Evolutionary conservation across 257 asterid species (phyloP), one percentile per base, ranked within the genome.

Genomic region (Mitragyna speciosa): DNA sequence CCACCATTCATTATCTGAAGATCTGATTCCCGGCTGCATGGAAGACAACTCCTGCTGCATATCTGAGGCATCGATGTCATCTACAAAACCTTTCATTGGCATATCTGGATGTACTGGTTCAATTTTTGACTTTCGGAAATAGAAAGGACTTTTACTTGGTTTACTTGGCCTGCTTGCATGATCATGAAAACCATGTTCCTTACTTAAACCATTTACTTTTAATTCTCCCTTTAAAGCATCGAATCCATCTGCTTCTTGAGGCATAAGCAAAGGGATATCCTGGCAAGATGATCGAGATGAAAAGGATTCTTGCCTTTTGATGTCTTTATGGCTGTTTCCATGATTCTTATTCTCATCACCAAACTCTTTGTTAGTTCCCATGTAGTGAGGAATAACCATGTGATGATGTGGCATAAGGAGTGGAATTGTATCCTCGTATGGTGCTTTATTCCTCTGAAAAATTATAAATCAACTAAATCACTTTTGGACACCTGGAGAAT

Each of bases 341-440:
- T 73, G 76, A 79, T 86, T 80, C 70, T 79, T 82, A 75, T 72
- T 78, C 52, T 47, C 89, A 80, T 19, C 63, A 79, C 84, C 92
- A 63, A 73, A 54, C 79, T 87, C 95, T 74, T 78, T 75, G 83
- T 82, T 82, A 79, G 80, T 87, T 76, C 98, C 99, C 93, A 93
- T 73, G 83, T 95, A 95, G 84, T 95, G 99, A 71, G 99, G 99
- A 82, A 95, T 95, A 77, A 95, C 99, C 98, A 93, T 95, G 92
- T 95, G 97, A 58, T 95, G 98, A 83, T 91, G 98, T 85, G 99
- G 99, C 92, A 95, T 82, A 82, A 95, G 99, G 75, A 95, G 88
- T 68, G 99, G 99, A 85, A 95, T 93, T 73, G 96, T 85, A 79
- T 89, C 93, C 85, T 93, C 99, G 78, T 86, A 85, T 68, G 92